These are phyloP conservation scores for Ophiostoma australiae DNA, from an alignment of 2,329 filamentous ascomycete species.

Conservation along the genomic window DNA sequence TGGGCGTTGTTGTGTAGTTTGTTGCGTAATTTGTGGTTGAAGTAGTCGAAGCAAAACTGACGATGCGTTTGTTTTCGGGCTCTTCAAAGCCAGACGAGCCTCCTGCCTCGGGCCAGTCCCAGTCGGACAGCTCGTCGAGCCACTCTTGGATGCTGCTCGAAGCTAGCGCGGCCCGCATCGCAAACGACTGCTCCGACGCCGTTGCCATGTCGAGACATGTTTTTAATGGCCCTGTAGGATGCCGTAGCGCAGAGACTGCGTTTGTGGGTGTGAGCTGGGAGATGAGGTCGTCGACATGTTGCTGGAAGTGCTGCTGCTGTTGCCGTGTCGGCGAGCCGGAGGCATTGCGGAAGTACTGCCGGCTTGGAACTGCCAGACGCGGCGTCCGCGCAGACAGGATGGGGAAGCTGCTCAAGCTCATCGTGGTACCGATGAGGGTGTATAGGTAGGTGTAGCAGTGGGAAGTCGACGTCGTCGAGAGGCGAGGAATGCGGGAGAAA, in stretches of 20 bases:
- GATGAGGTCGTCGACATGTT: constrained; percentile 52
- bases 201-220: constrained; percentile 60
- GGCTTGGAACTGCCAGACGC: constrained; percentile 38
- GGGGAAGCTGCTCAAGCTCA: constrained; percentile 35
- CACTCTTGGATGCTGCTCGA: constrained; percentile 68
- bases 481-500: neutral
- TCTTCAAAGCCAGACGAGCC: constrained; percentile 53
- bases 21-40: neutral
- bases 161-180: constrained; percentile 62
- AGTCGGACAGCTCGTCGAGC: constrained; percentile 63
- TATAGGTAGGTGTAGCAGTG: neutral
- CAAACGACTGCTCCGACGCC: constrained; percentile 63
- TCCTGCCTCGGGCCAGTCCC: constrained; percentile 50
- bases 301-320: constrained; percentile 29
- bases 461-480: neutral
- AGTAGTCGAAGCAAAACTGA: neutral
- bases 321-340: constrained; percentile 46
- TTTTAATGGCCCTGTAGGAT: constrained; percentile 49
- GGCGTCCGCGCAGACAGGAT: constrained; percentile 35
- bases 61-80: constrained; percentile 31
- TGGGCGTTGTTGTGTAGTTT: constrained; percentile 4
- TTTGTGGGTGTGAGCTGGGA: constrained; percentile 56
- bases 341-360: constrained; percentile 36
- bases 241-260: constrained; percentile 56
- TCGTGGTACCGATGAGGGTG: constrained; percentile 25